Percentiles rank a stretch among this genome's conserved stretches.
These are phyloP conservation scores for Calonectria hawksworthii DNA, from an alignment of 2,329 filamentous ascomycete genomes.

Conservation along the genomic window DNA sequence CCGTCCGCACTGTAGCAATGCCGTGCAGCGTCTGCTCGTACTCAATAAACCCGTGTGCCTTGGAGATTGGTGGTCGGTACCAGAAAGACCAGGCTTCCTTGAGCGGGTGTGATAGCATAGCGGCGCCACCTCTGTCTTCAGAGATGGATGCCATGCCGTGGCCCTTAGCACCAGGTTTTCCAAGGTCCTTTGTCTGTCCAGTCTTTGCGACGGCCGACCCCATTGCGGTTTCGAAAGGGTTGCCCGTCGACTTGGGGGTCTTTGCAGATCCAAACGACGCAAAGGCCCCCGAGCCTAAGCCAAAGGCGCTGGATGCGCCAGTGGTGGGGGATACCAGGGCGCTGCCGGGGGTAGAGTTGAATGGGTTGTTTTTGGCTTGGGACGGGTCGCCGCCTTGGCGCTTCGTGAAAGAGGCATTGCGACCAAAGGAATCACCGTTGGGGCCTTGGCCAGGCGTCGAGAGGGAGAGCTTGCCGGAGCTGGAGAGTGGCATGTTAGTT, in stretches of 20 bases:
- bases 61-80: constrained; percentile 96
- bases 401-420: constrained; percentile 76
- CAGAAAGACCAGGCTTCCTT: constrained; percentile 96
- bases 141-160: constrained; percentile 61
- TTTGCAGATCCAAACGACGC: constrained; percentile 87
- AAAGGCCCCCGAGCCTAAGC: constrained; percentile 94
- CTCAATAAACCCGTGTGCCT: constrained; percentile 88
- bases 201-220: constrained; percentile 56
- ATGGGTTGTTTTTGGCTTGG: constrained; percentile 83
- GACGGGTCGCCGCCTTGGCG: constrained; percentile 81
- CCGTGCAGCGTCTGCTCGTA: constrained; percentile 97
- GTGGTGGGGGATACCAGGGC: constrained; percentile 58
- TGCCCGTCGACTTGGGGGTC: constrained; percentile 87
- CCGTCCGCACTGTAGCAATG: constrained; percentile 84
- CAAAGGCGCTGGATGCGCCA: constrained; percentile 89
- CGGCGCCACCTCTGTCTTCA: constrained; percentile 53
- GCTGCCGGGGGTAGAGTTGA: constrained; percentile 79
- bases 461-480: constrained; percentile 91
- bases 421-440: constrained; percentile 69
- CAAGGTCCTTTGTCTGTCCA: constrained; percentile 48
- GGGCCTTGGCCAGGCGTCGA: constrained; percentile 76
- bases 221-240: constrained; percentile 83
- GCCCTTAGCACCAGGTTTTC: constrained; percentile 48
- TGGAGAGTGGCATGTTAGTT: constrained; percentile 53
- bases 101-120: constrained; percentile 67